Evolutionary conservation across 139 green algal species (phyloP), one percentile per base, ranked within the genome.

Genomic region (Chlamydomonas sphaeroides): DNA sequence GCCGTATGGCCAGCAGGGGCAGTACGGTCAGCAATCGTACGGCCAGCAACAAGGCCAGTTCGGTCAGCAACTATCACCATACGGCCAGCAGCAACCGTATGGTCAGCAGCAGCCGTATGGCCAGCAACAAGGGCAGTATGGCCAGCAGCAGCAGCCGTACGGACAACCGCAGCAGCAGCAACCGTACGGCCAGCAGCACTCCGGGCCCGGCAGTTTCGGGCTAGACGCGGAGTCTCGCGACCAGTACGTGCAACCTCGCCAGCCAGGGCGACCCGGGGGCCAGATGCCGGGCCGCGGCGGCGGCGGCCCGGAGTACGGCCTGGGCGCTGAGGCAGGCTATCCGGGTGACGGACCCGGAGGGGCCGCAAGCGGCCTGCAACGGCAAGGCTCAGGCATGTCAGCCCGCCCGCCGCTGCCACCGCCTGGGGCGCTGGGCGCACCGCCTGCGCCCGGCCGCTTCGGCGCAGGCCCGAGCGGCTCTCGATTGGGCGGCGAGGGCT

Each of bases 101-200:
- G 53, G 53, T 18, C 59, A 66, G 30, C 30, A 18, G 30, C 28
- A 7, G 30, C 59, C 28, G 17, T 15, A 66, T 14, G 48, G 28
- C 17, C 68, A 63, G 68, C 68, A 63, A 5, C 48, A 48, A 18
- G 48, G 20, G 45, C 68, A 26, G 20, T 28, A 14, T 11, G 20
- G 32, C 8, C 63, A 56, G 33, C 45, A 33, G 6, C 70, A 78
- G 23, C 68, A 26, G 68, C 48, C 45, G 45, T 63, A 67, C 21
- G 49, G 51, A 18, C 72, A 67, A 39, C 56, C 23, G 51, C 32
- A 69, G 63, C 33, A 18, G 26, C 76, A 56, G 36, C 77, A 84
- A 38, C 79, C 53, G 53, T 78, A 79, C 45, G 67, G 51, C 4
- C n/a, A 56, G 33, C 65, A 59, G 48, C 65, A 51, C 41, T 17